phyloP scores from a whole-genome alignment of 2,329 filamentous ascomycete species.

The Ascocoryne sarcoides region DNA sequence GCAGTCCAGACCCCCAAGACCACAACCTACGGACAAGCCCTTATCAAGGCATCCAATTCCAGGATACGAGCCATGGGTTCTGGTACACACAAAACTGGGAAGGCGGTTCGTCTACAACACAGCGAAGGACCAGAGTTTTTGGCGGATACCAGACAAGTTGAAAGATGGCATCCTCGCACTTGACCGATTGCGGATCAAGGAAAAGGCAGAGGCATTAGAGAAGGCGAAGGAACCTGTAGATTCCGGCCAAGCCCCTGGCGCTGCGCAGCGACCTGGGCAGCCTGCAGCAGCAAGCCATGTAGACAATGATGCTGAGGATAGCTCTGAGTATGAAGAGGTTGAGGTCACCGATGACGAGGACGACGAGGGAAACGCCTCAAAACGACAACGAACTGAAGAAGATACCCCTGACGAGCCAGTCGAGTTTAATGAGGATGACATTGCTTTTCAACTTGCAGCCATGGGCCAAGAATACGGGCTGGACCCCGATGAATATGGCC shows the following conservation, averaged over 20 bases:
- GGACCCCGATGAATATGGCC: slow-evolving; percentile 68
- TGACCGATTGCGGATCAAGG: slow-evolving; percentile 62
- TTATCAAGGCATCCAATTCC: slow-evolving; percentile 73
- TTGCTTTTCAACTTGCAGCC: slow-evolving; percentile 80
- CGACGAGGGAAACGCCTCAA: slow-evolving; percentile 40
- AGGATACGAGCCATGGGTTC: slow-evolving; percentile 74
- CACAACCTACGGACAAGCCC: slow-evolving; percentile 69
- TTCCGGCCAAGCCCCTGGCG: slow-evolving; percentile 25
- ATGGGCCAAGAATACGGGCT: slow-evolving; percentile 83
- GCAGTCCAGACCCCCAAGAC: slow-evolving; percentile 36
- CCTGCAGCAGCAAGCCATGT: slow-evolving; percentile 2
- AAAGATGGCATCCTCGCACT: slow-evolving; percentile 67
- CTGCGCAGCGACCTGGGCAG: slow-evolving; percentile 12
- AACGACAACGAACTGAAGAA: slow-evolving; percentile 40
- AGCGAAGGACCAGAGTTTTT: slow-evolving; percentile 79
- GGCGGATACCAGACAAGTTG: slow-evolving; percentile 86
- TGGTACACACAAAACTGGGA: slow-evolving; percentile 88
- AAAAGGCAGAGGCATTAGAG: slow-evolving; percentile 37
- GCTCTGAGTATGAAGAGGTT: slow-evolving; percentile 60
- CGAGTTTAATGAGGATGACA: slow-evolving; percentile 91
- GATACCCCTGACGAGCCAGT: slow-evolving; percentile 39
- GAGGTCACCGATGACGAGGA: slow-evolving; percentile 39
- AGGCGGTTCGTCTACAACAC: slow-evolving; percentile 86
- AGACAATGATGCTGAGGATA: slow-evolving; percentile 41
- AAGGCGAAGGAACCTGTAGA: slow-evolving; percentile 18